phyloP scores from a whole-genome alignment of 2,329 filamentous ascomycete genomes.

The Chaetomiaceae sp. region DNA sequence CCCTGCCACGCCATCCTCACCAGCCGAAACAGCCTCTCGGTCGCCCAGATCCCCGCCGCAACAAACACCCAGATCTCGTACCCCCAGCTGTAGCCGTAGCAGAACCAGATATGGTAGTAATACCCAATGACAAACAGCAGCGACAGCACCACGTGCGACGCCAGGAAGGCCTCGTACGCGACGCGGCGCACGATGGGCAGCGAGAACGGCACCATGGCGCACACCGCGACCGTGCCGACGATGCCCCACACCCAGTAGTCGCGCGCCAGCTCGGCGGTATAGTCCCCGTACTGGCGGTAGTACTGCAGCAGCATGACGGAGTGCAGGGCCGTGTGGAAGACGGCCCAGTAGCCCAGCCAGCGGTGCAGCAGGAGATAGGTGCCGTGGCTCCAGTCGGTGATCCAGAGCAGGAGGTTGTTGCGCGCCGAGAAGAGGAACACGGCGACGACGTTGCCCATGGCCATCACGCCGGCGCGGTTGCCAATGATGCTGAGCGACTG shows the following conservation, averaged over 20 bases:
- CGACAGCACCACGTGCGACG: slow-evolving; percentile 31
- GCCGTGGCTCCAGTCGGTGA: slow-evolving; percentile 36
- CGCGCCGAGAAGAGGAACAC: slow-evolving; percentile 34
- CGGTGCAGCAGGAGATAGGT: slow-evolving; percentile 37
- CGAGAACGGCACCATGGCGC: slow-evolving; percentile 28
- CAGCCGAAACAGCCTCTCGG: slow-evolving; percentile 30
- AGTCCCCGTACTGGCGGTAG: slow-evolving; percentile 25
- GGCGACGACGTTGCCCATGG: slow-evolving; percentile 33
- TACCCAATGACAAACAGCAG: slow-evolving; percentile 33
- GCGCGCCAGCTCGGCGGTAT: slow-evolving; percentile 23
- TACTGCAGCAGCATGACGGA: slow-evolving; percentile 32
- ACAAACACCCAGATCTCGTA: slow-evolving; percentile 37
- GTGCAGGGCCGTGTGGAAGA: slow-evolving; percentile 31
- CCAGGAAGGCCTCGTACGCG: slow-evolving; percentile 39
- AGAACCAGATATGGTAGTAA: slow-evolving; percentile 37
- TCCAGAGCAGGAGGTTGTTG: slow-evolving; percentile 35
- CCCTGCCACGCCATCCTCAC: slow-evolving; percentile 23
- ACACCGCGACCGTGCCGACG: slow-evolving; percentile 34
- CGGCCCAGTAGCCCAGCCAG: slow-evolving; percentile 31
- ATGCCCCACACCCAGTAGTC: slow-evolving; percentile 44
- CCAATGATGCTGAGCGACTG: slow-evolving; percentile 21
- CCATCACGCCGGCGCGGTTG: slow-evolving; percentile 32
- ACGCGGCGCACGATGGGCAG: slow-evolving; percentile 34
- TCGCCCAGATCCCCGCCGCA: slow-evolving; percentile 32
- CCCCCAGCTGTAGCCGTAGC: slow-evolving; percentile 34